Evolutionary conservation across 441 rosid genomes (phyloP).

Genomic region (Biscutella laevigata): DNA sequence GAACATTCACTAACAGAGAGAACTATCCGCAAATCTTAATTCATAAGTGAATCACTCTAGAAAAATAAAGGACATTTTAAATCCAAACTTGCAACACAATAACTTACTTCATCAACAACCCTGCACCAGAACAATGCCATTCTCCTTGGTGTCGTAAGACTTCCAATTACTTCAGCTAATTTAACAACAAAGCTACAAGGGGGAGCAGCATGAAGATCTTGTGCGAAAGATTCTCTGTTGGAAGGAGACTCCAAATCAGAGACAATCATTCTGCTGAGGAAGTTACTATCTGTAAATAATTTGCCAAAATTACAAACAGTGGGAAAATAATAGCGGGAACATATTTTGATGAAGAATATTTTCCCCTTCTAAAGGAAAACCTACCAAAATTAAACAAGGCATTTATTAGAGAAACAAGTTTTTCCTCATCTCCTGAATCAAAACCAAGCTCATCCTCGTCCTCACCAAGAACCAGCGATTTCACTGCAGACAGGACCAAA

Average conservation of each 20-base stretch:
- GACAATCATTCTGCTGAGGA: slow-evolving; percentile 62
- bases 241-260: slow-evolving; percentile 37
- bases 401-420: slow-evolving; percentile 31
- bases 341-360: not conserved
- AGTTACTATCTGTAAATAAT: slow-evolving; percentile 70
- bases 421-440: slow-evolving; percentile 51
- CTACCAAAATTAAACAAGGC: slow-evolving; percentile 67
- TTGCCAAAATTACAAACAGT: slow-evolving; percentile 57
- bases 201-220: slow-evolving; percentile 87
- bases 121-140: slow-evolving; percentile 83
- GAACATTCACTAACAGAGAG: not conserved
- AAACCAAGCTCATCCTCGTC: slow-evolving; percentile 64
- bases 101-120: slow-evolving; percentile 73
- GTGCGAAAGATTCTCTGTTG: slow-evolving; percentile 39
- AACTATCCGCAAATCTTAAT: slow-evolving; percentile 1
- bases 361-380: slow-evolving; percentile 1
- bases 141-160: slow-evolving; percentile 57
- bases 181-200: slow-evolving; percentile 64
- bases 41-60: not conserved
- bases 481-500: slow-evolving; percentile 79
- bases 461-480: slow-evolving; percentile 83
- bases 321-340: slow-evolving; percentile 29
- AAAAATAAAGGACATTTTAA: not conserved
- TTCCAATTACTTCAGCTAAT: slow-evolving; percentile 88
- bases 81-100: too few species aligned